phyloP scores from a whole-genome alignment of 805 yeast genomes.

The Candida anglica region DNA sequence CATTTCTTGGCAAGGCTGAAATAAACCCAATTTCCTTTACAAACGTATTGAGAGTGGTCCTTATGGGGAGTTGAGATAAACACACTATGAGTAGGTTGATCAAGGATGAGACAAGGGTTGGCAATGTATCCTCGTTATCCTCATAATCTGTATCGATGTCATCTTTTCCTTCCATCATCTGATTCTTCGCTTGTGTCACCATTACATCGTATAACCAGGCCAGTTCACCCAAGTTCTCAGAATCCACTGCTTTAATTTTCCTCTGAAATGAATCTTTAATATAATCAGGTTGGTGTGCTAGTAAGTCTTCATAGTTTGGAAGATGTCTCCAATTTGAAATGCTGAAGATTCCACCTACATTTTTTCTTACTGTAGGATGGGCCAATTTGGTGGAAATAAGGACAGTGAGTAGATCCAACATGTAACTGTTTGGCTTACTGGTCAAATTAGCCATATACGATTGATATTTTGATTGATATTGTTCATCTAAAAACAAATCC shows the following conservation, averaged over 20 bases:
- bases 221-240: no score
- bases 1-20: no score
- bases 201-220: not conserved
- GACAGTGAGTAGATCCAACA: not conserved
- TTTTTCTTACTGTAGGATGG: conserved; percentile 1
- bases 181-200: not conserved
- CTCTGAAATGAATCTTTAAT: no score
- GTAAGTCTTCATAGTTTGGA: no score
- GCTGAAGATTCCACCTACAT: no score
- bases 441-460: no score
- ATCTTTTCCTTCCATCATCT: not conserved
- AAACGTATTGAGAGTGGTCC: conserved; percentile 4
- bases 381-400: conserved; percentile 3
- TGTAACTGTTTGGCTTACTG: not conserved
- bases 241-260: no score
- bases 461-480: not conserved
- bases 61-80: conserved; percentile 3
- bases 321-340: conserved; percentile 26
- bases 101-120: no score
- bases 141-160: no score
- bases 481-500: not conserved
- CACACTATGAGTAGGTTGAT: conserved; percentile 1
- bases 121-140: no score
- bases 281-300: no score
- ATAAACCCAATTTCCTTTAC: conserved; percentile 4